Conservation (phyloP, 768 basidiomycete species). For the Kockovaella imperatae region DNA sequence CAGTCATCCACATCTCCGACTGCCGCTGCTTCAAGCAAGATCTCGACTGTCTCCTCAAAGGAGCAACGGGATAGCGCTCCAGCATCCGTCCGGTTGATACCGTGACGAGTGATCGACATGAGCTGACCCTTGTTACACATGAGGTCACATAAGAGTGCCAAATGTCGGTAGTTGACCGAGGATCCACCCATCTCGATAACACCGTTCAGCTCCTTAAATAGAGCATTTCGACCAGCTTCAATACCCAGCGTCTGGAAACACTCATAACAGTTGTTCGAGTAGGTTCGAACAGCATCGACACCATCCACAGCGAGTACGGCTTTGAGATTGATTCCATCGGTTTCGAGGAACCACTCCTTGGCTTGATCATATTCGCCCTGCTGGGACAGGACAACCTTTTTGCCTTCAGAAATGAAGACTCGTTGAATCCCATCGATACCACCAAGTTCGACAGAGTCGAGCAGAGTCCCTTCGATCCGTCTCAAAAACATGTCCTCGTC, state of each 20-base stretch:
- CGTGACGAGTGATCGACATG: conserved; percentile 98
- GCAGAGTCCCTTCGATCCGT: conserved; percentile 90
- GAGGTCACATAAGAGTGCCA: conserved; percentile 90
- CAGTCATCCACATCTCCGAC: conserved; percentile 98
- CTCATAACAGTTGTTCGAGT: conserved; percentile 95
- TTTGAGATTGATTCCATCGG: conserved; percentile 92
- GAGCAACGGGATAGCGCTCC: conserved; percentile 97
- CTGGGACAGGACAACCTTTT: conserved; percentile 58
- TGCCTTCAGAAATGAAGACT: conserved; percentile 86
- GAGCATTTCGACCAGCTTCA: conserved; percentile 88
- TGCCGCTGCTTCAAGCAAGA: conserved; percentile 96
- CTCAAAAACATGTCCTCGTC: conserved; percentile 96
- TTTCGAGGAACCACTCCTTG: conserved; percentile 90
- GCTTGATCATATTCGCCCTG: conserved; percentile 53
- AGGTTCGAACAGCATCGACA: conserved; percentile 85
- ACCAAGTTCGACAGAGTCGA: conserved; percentile 87
- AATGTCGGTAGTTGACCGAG: conserved; percentile 96
- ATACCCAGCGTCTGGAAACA: conserved; percentile 91
- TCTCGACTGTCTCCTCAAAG: conserved; percentile 99
- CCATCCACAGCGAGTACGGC: conserved; percentile 91
- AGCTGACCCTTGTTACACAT: conserved; percentile 93
- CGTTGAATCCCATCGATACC: conserved; percentile 84
- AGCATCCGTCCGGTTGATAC: conserved; percentile 98
- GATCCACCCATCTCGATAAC: conserved; percentile 99
- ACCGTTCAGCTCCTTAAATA: conserved; percentile 84